Base-by-base conservation (phyloP, 2,329 filamentous ascomycete genomes). In the Penicillium expansum region DNA sequence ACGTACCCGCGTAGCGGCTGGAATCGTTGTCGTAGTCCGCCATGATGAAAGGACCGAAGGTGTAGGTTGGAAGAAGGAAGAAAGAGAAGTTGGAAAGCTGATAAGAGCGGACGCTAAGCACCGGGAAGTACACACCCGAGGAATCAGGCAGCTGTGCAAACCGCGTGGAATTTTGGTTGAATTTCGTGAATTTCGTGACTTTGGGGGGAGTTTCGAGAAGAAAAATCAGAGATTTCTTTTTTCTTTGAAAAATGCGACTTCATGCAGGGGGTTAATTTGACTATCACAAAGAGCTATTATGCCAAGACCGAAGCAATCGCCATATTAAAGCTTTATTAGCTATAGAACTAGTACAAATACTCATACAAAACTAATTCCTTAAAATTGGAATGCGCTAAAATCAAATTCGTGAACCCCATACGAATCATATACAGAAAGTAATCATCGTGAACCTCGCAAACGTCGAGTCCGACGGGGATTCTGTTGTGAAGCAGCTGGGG, bases 1-100 rank as follows among this genome's bases (percentile, higher is more conserved):
- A 75, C 79, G 69, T 81, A 88, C 86, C 86, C 62, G 87, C 85
- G 74, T 87, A 89, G 68, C 80, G 80, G 76, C 83, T 83, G 72
- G 82, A 82, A 62, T 87, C 85, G 68, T 82, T 82, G 71, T 88
- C 85, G 78, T 86, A 88, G 66, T 89, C 86, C 64, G 76, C 73
- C 76, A 79, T 79, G 61, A 59, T 71, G 58, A 56, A 52, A 58
- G 66, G 57, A 60, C 52, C 30, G 57, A 60, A 59, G 44, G 58
- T 57, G 41, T 59, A 57, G 61, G 56, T 59, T 61, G 45, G 57
- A 62, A 63, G 58, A 57, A 57, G 45, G 58, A 67, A 61, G 62
- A 63, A 66, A 58, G 56, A 64, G 59, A 61, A 59, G 60, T 62
- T 42, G 43, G 52, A 55, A 51, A 56, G 53, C 54, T 60, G 59